Base-by-base conservation (phyloP, 495 filamentous ascomycete genomes). In the Polyplosphaeria fusca region DNA sequence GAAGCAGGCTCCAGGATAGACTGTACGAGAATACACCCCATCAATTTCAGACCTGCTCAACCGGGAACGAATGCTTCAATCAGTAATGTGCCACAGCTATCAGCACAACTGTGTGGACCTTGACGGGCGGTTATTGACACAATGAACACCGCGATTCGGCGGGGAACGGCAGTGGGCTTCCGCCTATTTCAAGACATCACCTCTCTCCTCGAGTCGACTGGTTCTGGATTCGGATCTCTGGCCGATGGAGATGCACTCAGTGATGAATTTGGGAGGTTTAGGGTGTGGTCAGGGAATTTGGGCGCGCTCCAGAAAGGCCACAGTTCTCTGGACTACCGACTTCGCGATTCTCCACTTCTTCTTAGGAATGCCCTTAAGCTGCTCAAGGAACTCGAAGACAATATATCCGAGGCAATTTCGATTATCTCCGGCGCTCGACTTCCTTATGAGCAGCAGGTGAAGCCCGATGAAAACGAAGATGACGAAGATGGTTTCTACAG, bases 291-390 rank as follows among this genome's bases (percentile, higher is more conserved):
- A 13, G 62, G 62, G 3, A 65, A 65, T 44, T 46, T 65, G 9
- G 62, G 62, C 3, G 62, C 62, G 2, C 47, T 65, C 40, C 62
- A 65, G 37, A 65, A 65, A 26, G 62, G 62, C 14, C 62, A 65
- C 25, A 65, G 62, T 30, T 56, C 57, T 3, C 22, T 61, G 22
- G 62, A 65, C 41, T 65, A 65, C 28, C 62, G 62, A 23, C 47
- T 65, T 1, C 57, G 62, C 24, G 62, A 65, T 20, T 65, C 62
- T 1, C 62, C 62, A 27, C 51, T 65, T 19, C 52, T 65, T 30
- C 56, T 51, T n/a, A 58, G 30, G 24, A 65, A 65, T 44, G 38
- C 47, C 3, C 39, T 65, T 26, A 65, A 65, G 19, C 27, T 65
- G 18, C 44, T 65, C 19, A 19, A 53, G 38, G 62, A 65, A 30